phyloP scores from a whole-genome alignment of 202 grass and related monocot genomes.

The Carex arenaria region DNA sequence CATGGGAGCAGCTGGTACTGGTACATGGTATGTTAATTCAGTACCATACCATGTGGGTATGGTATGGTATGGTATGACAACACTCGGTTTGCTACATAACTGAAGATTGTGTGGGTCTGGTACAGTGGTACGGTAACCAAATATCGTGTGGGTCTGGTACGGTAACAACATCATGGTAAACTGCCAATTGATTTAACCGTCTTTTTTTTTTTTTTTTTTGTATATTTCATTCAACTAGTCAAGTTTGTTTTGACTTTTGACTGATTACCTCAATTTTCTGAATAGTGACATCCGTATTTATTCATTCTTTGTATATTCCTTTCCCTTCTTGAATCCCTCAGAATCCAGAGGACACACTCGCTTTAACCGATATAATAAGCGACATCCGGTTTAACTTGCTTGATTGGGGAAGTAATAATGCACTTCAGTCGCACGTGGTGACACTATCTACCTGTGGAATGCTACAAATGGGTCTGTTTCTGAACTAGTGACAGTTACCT shows the following conservation, averaged over 20 bases:
- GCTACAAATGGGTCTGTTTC: constrained; percentile 30
- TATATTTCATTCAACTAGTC: background rate
- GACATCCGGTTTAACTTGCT: constrained; percentile 48
- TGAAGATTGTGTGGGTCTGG: background rate
- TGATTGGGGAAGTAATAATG: constrained; percentile 55
- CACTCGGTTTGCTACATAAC: background rate
- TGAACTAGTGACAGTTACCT: constrained; percentile 35
- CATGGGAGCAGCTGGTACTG: background rate
- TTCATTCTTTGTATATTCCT: background rate
- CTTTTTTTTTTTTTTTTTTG: no score
- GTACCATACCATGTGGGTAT: background rate
- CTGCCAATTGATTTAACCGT: background rate
- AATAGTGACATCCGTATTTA: background rate
- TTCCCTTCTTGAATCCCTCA: constrained; percentile 22
- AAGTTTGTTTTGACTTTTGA: background rate
- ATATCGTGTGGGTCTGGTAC: background rate
- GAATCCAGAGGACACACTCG: constrained; percentile 38
- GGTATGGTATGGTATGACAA: background rate
- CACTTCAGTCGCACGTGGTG: constrained; percentile 34
- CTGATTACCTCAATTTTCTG: background rate
- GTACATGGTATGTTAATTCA: background rate
- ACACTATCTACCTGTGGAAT: constrained; percentile 46
- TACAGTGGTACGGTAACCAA: background rate
- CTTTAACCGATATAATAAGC: constrained; percentile 32
- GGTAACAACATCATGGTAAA: background rate